These are phyloP conservation scores for Sedum album DNA, from an alignment of 164 flowering plant species.

Conservation along the genomic window DNA sequence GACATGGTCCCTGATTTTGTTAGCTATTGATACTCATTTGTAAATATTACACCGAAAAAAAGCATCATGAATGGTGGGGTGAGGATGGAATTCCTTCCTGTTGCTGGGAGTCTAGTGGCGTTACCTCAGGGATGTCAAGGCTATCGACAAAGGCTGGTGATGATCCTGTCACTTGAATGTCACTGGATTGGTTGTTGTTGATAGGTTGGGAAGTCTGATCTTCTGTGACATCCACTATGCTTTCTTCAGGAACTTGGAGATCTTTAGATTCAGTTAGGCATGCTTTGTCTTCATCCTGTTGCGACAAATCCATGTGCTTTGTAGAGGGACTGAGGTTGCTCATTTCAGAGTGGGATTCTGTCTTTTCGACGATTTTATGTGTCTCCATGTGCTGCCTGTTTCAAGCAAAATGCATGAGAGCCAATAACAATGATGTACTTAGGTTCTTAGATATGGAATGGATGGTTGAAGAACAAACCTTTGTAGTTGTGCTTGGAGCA, in stretches of 20 bases:
- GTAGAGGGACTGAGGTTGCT: conserved; percentile 39
- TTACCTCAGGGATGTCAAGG: not conserved
- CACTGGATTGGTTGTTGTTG: conserved; percentile 69
- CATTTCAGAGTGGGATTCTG: conserved; percentile 43
- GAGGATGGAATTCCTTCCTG: not conserved
- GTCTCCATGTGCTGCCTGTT: conserved; percentile 61
- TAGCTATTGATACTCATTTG: not conserved
- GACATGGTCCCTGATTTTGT: too few species aligned
- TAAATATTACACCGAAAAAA: not conserved
- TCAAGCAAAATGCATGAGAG: not conserved
- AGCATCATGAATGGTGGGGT: not conserved
- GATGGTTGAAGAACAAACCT: conserved; percentile 40
- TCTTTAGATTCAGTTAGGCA: conserved; percentile 65
- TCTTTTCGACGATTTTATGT: conserved; percentile 58
- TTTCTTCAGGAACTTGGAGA: conserved; percentile 36
- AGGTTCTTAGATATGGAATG: not conserved
- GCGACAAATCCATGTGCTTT: conserved; percentile 68
- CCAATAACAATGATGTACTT: not conserved
- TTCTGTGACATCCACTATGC: conserved; percentile 28
- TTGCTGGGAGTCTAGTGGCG: not conserved
- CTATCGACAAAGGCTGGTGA: not conserved
- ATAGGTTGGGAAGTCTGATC: conserved; percentile 37
- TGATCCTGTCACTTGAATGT: conserved; percentile 64
- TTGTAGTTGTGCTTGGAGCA: conserved; percentile 63
- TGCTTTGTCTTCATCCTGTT: conserved; percentile 84